These are phyloP conservation scores for Narthecium ossifragum DNA, from an alignment of 106 monocot species.

Conservation along the genomic window DNA sequence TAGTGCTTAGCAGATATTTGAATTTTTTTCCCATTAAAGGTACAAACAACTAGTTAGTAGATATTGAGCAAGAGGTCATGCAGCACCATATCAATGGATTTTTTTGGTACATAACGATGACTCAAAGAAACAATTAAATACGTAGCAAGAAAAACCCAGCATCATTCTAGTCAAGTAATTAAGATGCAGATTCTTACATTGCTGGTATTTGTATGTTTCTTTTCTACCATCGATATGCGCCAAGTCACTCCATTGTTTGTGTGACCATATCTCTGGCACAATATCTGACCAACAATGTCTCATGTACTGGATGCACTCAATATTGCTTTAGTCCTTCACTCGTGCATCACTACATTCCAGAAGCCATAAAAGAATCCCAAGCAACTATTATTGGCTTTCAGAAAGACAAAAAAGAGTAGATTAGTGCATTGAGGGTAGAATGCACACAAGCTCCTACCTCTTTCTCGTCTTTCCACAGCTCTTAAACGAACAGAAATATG, in stretches of 20 bases:
- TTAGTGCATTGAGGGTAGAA: no score
- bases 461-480: slow-evolving; percentile 85
- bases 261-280: slow-evolving; percentile 1
- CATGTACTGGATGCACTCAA: neutral
- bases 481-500: slow-evolving; percentile 85
- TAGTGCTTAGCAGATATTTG: no score
- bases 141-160: slow-evolving; percentile 5
- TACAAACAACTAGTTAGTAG: no score
- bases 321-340: neutral
- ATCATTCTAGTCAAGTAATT: neutral
- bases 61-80: slow-evolving; percentile 1
- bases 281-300: neutral
- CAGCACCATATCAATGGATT: neutral
- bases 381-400: no score
- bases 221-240: slow-evolving; percentile 7
- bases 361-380: no score
- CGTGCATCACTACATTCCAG: no score
- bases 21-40: no score
- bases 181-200: slow-evolving; percentile 6
- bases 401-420: no score
- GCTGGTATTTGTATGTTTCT: slow-evolving; percentile 1
- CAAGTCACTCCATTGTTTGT: neutral
- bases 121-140: neutral
- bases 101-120: slow-evolving; percentile 1
- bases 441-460: slow-evolving; percentile 42